Percentiles rank a stretch among this genome's conserved stretches.
Conservation (phyloP, 768 basidiomycete genomes). For the Solioccasus polychromus region DNA sequence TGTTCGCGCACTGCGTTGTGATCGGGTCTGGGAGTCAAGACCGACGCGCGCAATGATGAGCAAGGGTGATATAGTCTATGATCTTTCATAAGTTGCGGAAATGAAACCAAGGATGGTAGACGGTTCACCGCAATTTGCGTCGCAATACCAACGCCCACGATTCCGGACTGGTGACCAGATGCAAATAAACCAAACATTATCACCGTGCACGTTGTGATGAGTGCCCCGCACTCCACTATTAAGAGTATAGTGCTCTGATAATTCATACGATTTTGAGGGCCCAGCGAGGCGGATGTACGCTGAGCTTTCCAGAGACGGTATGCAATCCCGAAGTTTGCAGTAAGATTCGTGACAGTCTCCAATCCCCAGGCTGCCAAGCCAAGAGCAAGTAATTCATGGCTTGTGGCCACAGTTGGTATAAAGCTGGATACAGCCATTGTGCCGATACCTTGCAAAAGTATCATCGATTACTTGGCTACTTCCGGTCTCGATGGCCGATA, state of each 20-base stretch:
- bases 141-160: conserved; percentile 16
- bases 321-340: conserved; percentile 17
- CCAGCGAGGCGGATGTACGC: conserved; percentile 1
- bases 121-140: conserved; percentile 18
- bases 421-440: conserved; percentile 18
- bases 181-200: conserved; percentile 18
- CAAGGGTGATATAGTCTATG: conserved; percentile 18
- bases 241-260: conserved; percentile 15
- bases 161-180: conserved; percentile 9
- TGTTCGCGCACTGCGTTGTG: neutral
- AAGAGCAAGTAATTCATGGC: conserved; percentile 1
- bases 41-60: conserved; percentile 18
- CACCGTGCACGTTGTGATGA: conserved; percentile 19
- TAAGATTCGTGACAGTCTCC: conserved; percentile 15
- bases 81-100: neutral
- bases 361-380: conserved; percentile 20
- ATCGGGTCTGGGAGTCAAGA: conserved; percentile 2
- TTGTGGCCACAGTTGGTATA: conserved; percentile 8
- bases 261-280: conserved; percentile 1
- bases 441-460: conserved; percentile 6
- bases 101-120: neutral
- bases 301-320: conserved; percentile 15
- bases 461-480: neutral
- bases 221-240: conserved; percentile 18
- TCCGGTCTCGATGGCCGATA: neutral